Evolutionary conservation across 441 rosid genomes (phyloP).

Genomic region (Lepidium campestre): DNA sequence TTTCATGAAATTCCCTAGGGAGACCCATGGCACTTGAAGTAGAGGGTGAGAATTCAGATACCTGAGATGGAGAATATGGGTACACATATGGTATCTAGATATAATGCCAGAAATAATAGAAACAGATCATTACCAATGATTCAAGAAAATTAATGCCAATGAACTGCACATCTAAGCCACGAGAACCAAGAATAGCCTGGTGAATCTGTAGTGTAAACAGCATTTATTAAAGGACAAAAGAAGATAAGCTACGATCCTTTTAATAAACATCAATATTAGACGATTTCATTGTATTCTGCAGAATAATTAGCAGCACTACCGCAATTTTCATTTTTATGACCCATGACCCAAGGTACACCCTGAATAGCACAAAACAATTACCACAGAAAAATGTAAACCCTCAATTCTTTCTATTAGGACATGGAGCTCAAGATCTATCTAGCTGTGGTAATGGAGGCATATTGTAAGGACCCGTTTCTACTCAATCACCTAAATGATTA

Average conservation of each 20-base stretch:
- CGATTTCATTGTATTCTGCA: neutral
- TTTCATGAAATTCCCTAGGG: slow-evolving; percentile 95
- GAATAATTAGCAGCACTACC: slow-evolving; percentile 1
- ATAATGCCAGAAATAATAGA: slow-evolving; percentile 3
- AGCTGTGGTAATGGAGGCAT: slow-evolving; percentile 1
- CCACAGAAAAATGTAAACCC: neutral
- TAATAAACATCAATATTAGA: neutral
- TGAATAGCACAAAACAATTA: neutral
- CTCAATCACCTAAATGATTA: slow-evolving; percentile 8
- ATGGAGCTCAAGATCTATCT: slow-evolving; percentile 1
- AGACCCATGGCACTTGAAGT: slow-evolving; percentile 97
- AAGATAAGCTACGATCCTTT: slow-evolving; percentile 3
- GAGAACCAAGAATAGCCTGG: slow-evolving; percentile 75
- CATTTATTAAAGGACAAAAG: slow-evolving; percentile 26
- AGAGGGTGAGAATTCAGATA: slow-evolving; percentile 95
- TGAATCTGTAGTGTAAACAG: slow-evolving; percentile 52
- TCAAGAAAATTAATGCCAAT: slow-evolving; percentile 81
- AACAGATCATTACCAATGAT: slow-evolving; percentile 60
- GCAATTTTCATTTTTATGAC: neutral
- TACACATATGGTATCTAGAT: slow-evolving; percentile 2
- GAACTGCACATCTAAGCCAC: slow-evolving; percentile 77
- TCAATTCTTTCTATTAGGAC: neutral
- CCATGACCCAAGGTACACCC: neutral
- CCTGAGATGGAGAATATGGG: slow-evolving; percentile 42
- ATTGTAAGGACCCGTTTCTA: neutral